Percentiles rank a stretch among this genome's conserved stretches.
Conservation (phyloP, 164 flowering plant genomes). For the Vitis riparia region DNA sequence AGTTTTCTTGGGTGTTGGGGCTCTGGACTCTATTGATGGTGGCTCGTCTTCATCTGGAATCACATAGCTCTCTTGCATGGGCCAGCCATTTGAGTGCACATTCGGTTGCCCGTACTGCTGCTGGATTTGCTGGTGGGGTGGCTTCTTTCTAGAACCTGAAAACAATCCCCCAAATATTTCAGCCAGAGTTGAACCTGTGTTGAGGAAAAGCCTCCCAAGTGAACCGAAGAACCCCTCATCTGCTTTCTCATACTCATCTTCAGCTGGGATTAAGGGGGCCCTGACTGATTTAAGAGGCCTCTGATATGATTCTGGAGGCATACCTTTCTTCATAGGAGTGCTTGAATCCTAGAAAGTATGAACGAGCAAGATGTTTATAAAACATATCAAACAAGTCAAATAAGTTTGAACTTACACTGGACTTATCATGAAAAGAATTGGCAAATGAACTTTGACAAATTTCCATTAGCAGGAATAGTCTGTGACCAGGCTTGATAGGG, state of each 20-base stretch:
- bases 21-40: constrained; percentile 43
- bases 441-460: no score
- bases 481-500: no score
- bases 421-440: no score
- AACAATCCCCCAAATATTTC: constrained; percentile 40
- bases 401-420: no score
- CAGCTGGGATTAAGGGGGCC: constrained; percentile 49
- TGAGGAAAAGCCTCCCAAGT: constrained; percentile 44
- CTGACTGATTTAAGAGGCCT: constrained; percentile 37
- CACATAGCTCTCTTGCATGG: constrained; percentile 53
- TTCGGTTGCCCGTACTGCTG: constrained; percentile 31
- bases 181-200: constrained; percentile 38
- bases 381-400: no score
- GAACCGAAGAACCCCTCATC: constrained; percentile 60
- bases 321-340: constrained; percentile 16
- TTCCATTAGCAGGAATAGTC: no score
- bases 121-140: constrained; percentile 16
- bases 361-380: neutral
- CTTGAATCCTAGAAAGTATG: constrained; percentile 29
- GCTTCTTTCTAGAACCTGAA: constrained; percentile 32
- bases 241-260: constrained; percentile 43
- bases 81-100: constrained; percentile 31
- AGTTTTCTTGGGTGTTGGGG: constrained; percentile 33
- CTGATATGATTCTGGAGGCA: constrained; percentile 35
- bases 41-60: constrained; percentile 54